Evolutionary conservation across 2,329 filamentous ascomycete genomes (phyloP), one percentile per base, ranked within the genome.

Genomic region (Fusarium chaquense): DNA sequence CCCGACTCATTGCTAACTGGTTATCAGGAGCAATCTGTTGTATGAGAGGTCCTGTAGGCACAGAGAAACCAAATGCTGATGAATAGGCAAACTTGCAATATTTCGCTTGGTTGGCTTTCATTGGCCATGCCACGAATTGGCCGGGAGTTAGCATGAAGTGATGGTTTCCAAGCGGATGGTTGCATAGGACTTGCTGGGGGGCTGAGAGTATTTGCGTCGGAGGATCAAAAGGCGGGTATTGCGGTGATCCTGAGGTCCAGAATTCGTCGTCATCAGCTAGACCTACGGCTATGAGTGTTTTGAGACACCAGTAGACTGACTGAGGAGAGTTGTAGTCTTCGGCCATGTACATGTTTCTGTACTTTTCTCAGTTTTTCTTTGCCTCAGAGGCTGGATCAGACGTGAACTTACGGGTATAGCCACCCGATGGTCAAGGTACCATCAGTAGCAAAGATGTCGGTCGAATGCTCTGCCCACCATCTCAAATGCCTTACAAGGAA

Each of bases 301-400:
- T 87, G 24, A 87, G 74, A 10, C 80, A 82, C 86, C 85, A 87
- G 69, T 87, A 88, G 0, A 81, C 78, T 0, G 85, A 87, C 62
- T 87, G 85, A 0, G 85, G 84, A 3, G 85, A 87, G 70, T 87
- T 87, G 73, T 88, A 87, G 65, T 86, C 83, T 70, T 88, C 86
- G 36, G 79, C 78, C 80, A 87, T 81, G 68, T 83, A 87, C 82
- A 86, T 86, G 65, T 87, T 87, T 6, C 72, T 74, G 6, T 0
- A 0, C 6, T 44, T n/a, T 4, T 2, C 10, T 40, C 15, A 40
- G 16, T 60, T 26, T 3, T 6, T n/a, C n/a, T 6, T 12, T 15
- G 9, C 7, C 7, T 2, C 7, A 6, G 1, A 7, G 1, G 3
- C 0, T 3, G 2, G 1, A 3, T 0, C 1, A n/a, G 1, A 4